A percentile compares a stretch with the other conserved stretches of the same genome.
Evolutionary conservation across 495 filamentous ascomycete species (phyloP).

Genomic region (Poronia punctata): DNA sequence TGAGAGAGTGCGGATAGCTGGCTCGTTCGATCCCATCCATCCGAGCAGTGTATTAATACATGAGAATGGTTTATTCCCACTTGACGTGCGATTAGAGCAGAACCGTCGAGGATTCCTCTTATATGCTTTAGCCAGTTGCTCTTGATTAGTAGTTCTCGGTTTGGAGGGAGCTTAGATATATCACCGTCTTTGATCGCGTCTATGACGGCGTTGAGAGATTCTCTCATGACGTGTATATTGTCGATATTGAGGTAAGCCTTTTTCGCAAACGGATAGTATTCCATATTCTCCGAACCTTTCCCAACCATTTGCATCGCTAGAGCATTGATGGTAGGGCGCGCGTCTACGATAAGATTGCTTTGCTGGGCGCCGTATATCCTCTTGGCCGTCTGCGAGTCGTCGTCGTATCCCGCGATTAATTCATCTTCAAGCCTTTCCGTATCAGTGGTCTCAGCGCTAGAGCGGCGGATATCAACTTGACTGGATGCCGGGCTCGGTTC

Average conservation of each 20-base stretch:
- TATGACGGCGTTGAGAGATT: conserved; percentile 80
- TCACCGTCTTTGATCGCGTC: conserved; percentile 91
- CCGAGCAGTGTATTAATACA: conserved; percentile 94
- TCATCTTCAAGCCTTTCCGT: conserved; percentile 69
- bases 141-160: conserved; percentile 69
- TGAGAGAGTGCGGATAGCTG: conserved; percentile 93
- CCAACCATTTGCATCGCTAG: conserved; percentile 93
- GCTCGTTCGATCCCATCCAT: conserved; percentile 96
- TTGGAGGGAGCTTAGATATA: conserved; percentile 75
- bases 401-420: conserved; percentile 46
- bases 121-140: conserved; percentile 95
- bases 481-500: conserved; percentile 56
- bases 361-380: conserved; percentile 90
- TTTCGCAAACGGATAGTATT: conserved; percentile 86
- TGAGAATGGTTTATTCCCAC: conserved; percentile 89
- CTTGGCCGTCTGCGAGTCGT: conserved; percentile 41
- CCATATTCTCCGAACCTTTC: conserved; percentile 94
- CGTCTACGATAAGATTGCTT: conserved; percentile 93
- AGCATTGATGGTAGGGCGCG: conserved; percentile 90
- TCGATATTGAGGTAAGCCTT: conserved; percentile 97
- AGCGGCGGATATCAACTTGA: conserved; percentile 43
- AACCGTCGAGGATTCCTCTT: conserved; percentile 72
- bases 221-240: conserved; percentile 98
- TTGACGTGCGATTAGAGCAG: conserved; percentile 75
- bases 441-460: conserved; percentile 38